Evolutionary conservation across 305 asterid genomes (phyloP), one percentile per base, ranked within the genome.

Genomic region (Plantago lanceolata): DNA sequence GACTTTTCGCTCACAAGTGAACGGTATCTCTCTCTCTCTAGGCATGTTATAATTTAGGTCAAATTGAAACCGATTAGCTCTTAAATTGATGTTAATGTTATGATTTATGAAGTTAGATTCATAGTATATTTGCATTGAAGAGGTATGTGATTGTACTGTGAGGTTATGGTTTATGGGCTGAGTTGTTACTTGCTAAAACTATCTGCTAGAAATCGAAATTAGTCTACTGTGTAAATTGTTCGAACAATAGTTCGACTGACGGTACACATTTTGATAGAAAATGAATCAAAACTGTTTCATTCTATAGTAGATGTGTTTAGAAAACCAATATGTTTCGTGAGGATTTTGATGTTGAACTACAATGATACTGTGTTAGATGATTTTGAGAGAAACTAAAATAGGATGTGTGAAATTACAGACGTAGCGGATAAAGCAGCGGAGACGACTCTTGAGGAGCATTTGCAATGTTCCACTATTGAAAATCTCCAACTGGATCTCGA

Each of bases 371-470:
- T 60, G 48, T 49, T 31, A 52, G 20, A 21, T 44, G 19, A 47
- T 60, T 3, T n/a, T 8, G 65, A 26, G 13, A 29, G 49, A 54
- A 29, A 47, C 51, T 55, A 17, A 57, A n/a, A 17, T 55, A 52
- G 48, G 53, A 47, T 40, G 11, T 44, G 8, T 17, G 57, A 65
- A 55, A 68, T 67, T 76, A 77, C 85, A 92, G 98, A 92, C 82
- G 98, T 79, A 77, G 98, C 92, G 72, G 98, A 92, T 81, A 95
- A 89, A 69, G 96, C 89, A 8, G 89, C 87, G 24, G 81, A 84
- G 73, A 74, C 76, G 45, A 82, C 98, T 40, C 83, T 77, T 50
- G 88, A 92, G 71, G 94, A 91, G 76, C 98, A 91, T 61, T 84
- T 83, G 90, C 85, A 64, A 31, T 57, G 73, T 69, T 73, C 91